A percentile compares a stretch with the other conserved stretches of the same genome.
phyloP scores from a whole-genome alignment of 2,329 filamentous ascomycete species.

The Phialophora expanda region DNA sequence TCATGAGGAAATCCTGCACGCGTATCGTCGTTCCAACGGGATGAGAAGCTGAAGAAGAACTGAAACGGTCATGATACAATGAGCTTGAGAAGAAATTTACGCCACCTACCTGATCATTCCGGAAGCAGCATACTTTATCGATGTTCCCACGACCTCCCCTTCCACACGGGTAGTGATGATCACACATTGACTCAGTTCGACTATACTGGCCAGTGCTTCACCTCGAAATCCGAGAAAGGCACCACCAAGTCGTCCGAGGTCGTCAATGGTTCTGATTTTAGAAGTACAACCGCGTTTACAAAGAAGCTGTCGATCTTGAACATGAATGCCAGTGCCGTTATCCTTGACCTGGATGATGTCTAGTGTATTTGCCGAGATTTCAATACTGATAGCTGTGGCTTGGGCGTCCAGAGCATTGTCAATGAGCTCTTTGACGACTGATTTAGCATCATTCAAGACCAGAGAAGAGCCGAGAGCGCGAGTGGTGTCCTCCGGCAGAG shows the following conservation, averaged over 20 bases:
- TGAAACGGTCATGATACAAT: constrained; percentile 40
- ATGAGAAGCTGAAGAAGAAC: constrained; percentile 56
- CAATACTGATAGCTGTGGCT: constrained; percentile 62
- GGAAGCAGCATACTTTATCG: constrained; percentile 56
- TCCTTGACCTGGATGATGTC: constrained; percentile 68
- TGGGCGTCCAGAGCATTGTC: constrained; percentile 71
- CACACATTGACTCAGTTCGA: constrained; percentile 61
- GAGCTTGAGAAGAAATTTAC: constrained; percentile 13
- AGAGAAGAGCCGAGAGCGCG: constrained; percentile 63
- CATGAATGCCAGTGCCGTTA: constrained; percentile 66
- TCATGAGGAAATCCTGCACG: constrained; percentile 61
- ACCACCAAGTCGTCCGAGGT: constrained; percentile 61
- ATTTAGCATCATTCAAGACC: constrained; percentile 61
- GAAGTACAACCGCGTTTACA: constrained; percentile 66
- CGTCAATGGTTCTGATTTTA: constrained; percentile 64
- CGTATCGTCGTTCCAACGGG: constrained; percentile 66
- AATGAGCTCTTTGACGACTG: constrained; percentile 68
- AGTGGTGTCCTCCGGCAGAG: constrained; percentile 51
- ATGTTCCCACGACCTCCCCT: constrained; percentile 60
- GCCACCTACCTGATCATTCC: constrained; percentile 55
- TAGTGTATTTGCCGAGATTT: constrained; percentile 64
- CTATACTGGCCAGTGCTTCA: constrained; percentile 66
- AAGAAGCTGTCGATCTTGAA: constrained; percentile 60
- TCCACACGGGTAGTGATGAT: constrained; percentile 62
- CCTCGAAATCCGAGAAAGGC: constrained; percentile 68